phyloP scores from a whole-genome alignment of 1,284 basidiomycete genomes.

The Psilocybe mexicana region DNA sequence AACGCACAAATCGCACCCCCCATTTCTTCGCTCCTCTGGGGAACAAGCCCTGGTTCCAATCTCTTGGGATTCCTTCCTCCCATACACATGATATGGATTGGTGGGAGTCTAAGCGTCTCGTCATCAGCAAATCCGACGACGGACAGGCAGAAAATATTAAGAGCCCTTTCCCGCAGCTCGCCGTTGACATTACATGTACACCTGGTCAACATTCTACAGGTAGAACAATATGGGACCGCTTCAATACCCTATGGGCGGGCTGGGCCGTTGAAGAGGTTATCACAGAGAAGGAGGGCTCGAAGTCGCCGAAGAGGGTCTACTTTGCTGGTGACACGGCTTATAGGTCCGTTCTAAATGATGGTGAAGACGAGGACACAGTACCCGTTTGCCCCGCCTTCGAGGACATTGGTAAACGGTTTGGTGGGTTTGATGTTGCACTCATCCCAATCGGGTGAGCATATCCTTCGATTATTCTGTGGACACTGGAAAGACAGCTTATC shows the following conservation, averaged over 20 bases:
- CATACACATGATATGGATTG: conserved; percentile 67
- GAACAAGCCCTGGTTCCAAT: conserved; percentile 52
- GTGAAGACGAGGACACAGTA: conserved; percentile 50
- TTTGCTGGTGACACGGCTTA: conserved; percentile 76
- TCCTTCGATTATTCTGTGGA: neutral
- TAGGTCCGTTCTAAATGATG: conserved; percentile 40
- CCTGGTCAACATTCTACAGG: conserved; percentile 58
- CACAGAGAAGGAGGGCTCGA: conserved; percentile 2
- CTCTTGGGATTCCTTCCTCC: conserved; percentile 38
- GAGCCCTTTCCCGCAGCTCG: neutral
- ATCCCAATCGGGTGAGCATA: conserved; percentile 62
- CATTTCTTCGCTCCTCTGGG: conserved; percentile 67
- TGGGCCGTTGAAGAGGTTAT: conserved; percentile 53
- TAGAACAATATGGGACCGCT: conserved; percentile 48
- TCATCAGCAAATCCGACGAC: conserved; percentile 23
- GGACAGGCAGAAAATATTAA: neutral
- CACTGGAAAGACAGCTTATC: neutral
- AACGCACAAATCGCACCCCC: conserved; percentile 36
- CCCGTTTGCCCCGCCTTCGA: conserved; percentile 69
- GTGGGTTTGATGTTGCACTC: conserved; percentile 61
- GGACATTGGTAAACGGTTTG: conserved; percentile 62
- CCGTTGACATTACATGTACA: conserved; percentile 44
- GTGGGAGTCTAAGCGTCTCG: conserved; percentile 57
- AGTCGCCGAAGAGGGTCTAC: conserved; percentile 46
- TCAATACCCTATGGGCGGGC: conserved; percentile 58